A percentile compares a stretch with the other conserved stretches of the same genome.
Conservation (phyloP, 1,284 basidiomycete species). For the Cerrena zonata region DNA sequence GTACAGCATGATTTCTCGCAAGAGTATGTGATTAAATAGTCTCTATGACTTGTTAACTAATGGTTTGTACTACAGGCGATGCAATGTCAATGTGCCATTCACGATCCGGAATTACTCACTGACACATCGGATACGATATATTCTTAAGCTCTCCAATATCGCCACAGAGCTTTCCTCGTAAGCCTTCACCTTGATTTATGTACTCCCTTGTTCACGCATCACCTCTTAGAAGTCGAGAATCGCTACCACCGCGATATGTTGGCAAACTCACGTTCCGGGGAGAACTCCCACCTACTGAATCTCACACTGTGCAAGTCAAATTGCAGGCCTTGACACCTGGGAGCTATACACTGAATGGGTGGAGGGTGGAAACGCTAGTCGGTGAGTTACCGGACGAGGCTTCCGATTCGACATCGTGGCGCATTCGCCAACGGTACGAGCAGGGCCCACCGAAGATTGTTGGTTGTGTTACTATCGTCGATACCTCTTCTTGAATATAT, state of each 20-base stretch:
- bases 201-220: background rate
- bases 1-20: slow-evolving; percentile 59
- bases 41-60: background rate
- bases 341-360: slow-evolving; percentile 56
- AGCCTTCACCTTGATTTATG: background rate
- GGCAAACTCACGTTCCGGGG: slow-evolving; percentile 60
- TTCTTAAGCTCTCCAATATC: slow-evolving; percentile 38
- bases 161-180: background rate
- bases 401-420: slow-evolving; percentile 17
- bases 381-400: slow-evolving; percentile 27
- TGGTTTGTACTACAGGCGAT: slow-evolving; percentile 39
- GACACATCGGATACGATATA: slow-evolving; percentile 49
- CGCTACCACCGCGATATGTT: slow-evolving; percentile 42
- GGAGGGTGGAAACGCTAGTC: slow-evolving; percentile 63
- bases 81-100: slow-evolving; percentile 50
- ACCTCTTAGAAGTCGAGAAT: background rate
- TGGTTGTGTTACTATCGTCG: slow-evolving; percentile 40
- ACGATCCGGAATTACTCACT: slow-evolving; percentile 65
- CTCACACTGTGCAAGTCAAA: slow-evolving; percentile 38
- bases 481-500: slow-evolving; percentile 9
- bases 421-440: slow-evolving; percentile 43
- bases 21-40: slow-evolving; percentile 45
- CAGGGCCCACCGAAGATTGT: slow-evolving; percentile 41
- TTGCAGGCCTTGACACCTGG: slow-evolving; percentile 61
- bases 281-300: slow-evolving; percentile 44